These are phyloP conservation scores for Cadophora luteo-olivacea DNA, from an alignment of 2,329 filamentous ascomycete genomes.

Conservation along the genomic window DNA sequence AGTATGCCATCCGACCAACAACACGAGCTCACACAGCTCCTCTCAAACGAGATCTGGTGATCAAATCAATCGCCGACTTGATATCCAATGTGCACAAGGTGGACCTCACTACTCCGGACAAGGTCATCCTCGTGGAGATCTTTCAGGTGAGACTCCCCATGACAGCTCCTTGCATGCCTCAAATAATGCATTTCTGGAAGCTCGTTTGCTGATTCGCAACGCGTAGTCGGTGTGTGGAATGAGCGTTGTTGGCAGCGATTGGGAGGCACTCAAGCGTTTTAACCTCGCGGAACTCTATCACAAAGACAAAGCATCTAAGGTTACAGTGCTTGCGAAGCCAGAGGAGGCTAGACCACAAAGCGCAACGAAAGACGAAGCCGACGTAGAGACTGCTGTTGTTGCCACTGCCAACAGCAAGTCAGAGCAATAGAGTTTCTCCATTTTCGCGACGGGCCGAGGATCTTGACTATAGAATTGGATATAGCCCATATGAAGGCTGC, in stretches of 20 bases:
- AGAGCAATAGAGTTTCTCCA: slow-evolving; percentile 4
- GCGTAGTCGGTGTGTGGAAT: slow-evolving; percentile 75
- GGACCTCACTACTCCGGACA: slow-evolving; percentile 77
- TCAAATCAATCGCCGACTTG: slow-evolving; percentile 65
- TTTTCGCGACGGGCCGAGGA: background rate
- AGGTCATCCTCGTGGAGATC: slow-evolving; percentile 80
- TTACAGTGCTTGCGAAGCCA: slow-evolving; percentile 24
- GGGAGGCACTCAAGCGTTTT: slow-evolving; percentile 76
- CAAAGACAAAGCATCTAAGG: slow-evolving; percentile 27
- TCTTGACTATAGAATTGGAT: background rate
- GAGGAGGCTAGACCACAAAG: slow-evolving; percentile 36
- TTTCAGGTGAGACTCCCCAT: slow-evolving; percentile 66
- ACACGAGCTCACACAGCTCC: slow-evolving; percentile 72
- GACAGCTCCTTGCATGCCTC: background rate
- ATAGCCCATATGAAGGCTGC: background rate
- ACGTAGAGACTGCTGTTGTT: background rate
- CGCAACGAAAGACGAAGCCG: slow-evolving; percentile 38
- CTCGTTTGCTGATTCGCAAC: slow-evolving; percentile 20
- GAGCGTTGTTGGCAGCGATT: slow-evolving; percentile 75
- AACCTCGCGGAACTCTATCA: slow-evolving; percentile 78
- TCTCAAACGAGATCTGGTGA: slow-evolving; percentile 71
- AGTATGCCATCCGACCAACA: slow-evolving; percentile 87
- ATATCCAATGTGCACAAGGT: slow-evolving; percentile 71
- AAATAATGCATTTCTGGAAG: too few relatives aligned
- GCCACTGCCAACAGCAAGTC: background rate